These are phyloP conservation scores for Scheffersomyces quercinus DNA, from an alignment of 1,139 yeast genomes.

Conservation along the genomic window DNA sequence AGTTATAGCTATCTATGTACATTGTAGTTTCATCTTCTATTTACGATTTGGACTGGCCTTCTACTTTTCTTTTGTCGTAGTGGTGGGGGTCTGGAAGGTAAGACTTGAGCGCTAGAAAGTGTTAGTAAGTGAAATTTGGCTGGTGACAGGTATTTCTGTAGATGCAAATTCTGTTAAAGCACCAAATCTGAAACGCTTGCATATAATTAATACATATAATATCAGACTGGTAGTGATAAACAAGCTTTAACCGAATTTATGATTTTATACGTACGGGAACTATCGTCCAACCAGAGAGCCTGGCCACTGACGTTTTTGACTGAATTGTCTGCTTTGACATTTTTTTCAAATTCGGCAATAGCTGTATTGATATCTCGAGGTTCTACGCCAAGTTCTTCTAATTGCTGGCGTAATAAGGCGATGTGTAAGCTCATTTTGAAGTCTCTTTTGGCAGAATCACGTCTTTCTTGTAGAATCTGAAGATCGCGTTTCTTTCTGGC, in stretches of 20 bases:
- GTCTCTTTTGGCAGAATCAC: slow-evolving; percentile 49
- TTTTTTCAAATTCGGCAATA: slow-evolving; percentile 52
- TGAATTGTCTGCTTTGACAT: slow-evolving; percentile 57
- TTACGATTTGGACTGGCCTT: slow-evolving; percentile 1
- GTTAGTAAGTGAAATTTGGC: too few relatives aligned
- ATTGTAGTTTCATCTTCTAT: background rate
- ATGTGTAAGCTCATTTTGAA: slow-evolving; percentile 65
- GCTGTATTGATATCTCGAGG: slow-evolving; percentile 57
- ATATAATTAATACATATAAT: background rate
- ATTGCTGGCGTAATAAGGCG: slow-evolving; percentile 60
- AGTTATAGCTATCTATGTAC: background rate
- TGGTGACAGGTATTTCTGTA: background rate
- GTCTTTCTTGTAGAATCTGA: slow-evolving; percentile 48
- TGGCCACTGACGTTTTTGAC: slow-evolving; percentile 55
- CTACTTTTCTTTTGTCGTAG: slow-evolving; percentile 44
- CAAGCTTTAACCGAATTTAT: background rate
- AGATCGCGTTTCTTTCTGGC: slow-evolving; percentile 49
- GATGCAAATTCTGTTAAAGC: too few relatives aligned
- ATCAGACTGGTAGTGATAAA: background rate
- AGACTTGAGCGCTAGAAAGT: slow-evolving; percentile 38
- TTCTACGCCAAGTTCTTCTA: slow-evolving; percentile 50
- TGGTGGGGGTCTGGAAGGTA: slow-evolving; percentile 61
- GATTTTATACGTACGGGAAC: slow-evolving; percentile 27
- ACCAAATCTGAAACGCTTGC: too few relatives aligned
- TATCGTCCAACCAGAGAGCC: slow-evolving; percentile 60